phyloP scores from a whole-genome alignment of 306 rosid genomes.

The Cicer judaicum region DNA sequence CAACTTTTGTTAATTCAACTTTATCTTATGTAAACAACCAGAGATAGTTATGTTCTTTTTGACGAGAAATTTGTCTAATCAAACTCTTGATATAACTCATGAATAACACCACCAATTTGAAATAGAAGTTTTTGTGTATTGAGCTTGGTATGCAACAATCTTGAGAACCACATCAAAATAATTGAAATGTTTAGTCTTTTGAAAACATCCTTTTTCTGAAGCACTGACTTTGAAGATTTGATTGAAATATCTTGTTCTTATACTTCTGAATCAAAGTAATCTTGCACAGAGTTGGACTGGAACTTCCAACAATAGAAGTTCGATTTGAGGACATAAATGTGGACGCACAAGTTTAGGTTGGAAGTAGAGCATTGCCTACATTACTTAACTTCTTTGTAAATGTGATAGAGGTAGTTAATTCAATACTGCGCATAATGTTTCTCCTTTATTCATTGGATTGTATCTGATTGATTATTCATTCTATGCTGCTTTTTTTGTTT shows the following conservation, averaged over 20 bases:
- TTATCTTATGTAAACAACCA: too few relatives aligned
- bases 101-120: too few relatives aligned
- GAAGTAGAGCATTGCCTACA: conserved; percentile 77
- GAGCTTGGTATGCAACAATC: too few relatives aligned
- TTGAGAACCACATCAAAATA: too few relatives aligned
- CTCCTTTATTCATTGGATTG: neutral
- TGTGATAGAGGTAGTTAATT: conserved; percentile 61
- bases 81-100: too few relatives aligned
- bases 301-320: conserved; percentile 78
- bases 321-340: conserved; percentile 68
- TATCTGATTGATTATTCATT: neutral
- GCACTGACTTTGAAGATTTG: neutral
- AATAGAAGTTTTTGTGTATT: too few relatives aligned
- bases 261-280: conserved; percentile 1
- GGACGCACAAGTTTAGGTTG: conserved; percentile 75
- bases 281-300: conserved; percentile 53
- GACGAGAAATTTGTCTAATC: too few relatives aligned
- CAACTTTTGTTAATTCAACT: too few relatives aligned
- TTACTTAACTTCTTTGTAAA: conserved; percentile 60
- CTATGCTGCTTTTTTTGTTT: conserved; percentile 1
- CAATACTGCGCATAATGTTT: neutral
- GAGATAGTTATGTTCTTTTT: too few relatives aligned
- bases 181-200: too few relatives aligned
- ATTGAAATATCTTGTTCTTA: neutral
- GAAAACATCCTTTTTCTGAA: neutral